Base-by-base conservation (phyloP, 495 filamentous ascomycete genomes). In the Aspergillus cavernicola region DNA sequence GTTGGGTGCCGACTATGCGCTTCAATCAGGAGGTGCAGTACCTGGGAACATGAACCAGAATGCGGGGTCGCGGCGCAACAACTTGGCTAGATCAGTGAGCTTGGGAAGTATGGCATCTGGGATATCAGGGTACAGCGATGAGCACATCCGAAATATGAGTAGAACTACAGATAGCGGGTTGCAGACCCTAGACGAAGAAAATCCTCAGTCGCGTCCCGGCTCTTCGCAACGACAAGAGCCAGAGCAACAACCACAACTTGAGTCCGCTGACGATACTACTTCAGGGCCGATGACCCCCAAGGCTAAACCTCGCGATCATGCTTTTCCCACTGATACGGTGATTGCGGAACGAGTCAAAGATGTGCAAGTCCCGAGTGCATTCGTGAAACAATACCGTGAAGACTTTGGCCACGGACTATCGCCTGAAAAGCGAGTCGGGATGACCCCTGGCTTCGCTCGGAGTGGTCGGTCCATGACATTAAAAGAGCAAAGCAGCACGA, bases 401-500 rank as follows among this genome's bases (percentile, higher is more conserved):
- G 84, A 67, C 53, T 81, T 54, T 63, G 72, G 65, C 74, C 80
- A 59, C 56, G 79, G 58, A 66, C 71, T 65, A 41, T 85, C 66
- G 58, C 84, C 69, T 57, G 81, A 73, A 51, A 86, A 78, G 71
- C 79, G 66, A 44, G 56, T 69, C 6, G 71, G 68, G 15, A 65
- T 74, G 35, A 75, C 83, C 6, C 78, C 84, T 10, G 75, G 71
- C 15, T 77, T 75, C 50, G 66, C 80, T 31, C 77, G 83, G 31
- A 81, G 81, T 47, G 89, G 87, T 35, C 89, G 86, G 60, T 93
- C 84, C 56, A 78, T 97, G 73, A 97, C 95, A 0, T 74, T 98
- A 12, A 97, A 97, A 68, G 93, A 97, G 66, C 93, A 98, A 67
- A 95, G 90, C 57, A 93, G 87, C 64, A 96, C 90, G 19, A 97